These are phyloP conservation scores for Zygoascus ofunaensis DNA, from an alignment of 805 yeast genomes.

Conservation along the genomic window DNA sequence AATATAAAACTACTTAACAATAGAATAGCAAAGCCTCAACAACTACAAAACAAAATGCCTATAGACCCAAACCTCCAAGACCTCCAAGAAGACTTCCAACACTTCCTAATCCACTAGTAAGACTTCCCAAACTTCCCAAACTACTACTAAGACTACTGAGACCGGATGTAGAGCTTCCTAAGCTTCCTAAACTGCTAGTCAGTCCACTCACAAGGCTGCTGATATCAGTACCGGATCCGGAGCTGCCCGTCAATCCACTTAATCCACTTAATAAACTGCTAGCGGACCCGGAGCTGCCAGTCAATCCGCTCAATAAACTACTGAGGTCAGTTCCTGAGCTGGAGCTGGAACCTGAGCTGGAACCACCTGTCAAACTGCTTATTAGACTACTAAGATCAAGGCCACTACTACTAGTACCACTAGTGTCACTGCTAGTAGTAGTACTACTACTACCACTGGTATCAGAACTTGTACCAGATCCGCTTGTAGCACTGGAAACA, in stretches of 20 bases:
- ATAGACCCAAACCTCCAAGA: not conserved
- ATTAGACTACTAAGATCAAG: not conserved
- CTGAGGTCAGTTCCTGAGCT: no score
- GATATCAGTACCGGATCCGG: not conserved
- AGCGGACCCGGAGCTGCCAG: no score
- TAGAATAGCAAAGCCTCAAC: no score
- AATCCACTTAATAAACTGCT: no score
- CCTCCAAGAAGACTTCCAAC: not conserved
- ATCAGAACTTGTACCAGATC: not conserved
- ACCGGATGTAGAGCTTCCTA: not conserved
- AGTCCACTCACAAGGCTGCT: not conserved
- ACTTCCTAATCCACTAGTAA: not conserved
- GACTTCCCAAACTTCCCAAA: not conserved
- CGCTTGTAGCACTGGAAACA: not conserved
- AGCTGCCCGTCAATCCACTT: no score
- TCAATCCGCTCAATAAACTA: no score
- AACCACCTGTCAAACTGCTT: not conserved
- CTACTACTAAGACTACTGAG: not conserved
- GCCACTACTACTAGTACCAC: not conserved
- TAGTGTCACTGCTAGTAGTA: not conserved
- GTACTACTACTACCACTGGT: not conserved
- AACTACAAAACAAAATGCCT: not conserved
- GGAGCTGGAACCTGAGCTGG: no score
- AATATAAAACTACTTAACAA: no score
- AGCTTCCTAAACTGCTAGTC: not conserved